phyloP scores from a whole-genome alignment of 805 yeast genomes.

The Naumovozyma baii region DNA sequence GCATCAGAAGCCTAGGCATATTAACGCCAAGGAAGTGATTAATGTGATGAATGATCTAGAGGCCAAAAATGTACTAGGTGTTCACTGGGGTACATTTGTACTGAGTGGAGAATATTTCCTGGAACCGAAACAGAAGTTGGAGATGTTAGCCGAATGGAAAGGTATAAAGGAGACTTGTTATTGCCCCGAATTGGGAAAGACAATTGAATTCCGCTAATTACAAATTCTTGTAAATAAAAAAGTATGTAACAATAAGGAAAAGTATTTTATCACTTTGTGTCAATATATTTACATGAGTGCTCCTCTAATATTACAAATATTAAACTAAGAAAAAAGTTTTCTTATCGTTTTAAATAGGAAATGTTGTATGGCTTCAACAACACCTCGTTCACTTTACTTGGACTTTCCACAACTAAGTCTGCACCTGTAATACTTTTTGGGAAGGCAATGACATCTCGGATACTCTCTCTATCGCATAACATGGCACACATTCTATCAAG shows the following conservation, averaged over 20 bases:
- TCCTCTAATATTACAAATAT: neutral
- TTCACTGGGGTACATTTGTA: slow-evolving; percentile 95
- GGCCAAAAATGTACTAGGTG: slow-evolving; percentile 63
- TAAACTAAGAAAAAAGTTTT: neutral
- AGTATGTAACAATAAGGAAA: no score
- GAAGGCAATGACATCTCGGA: slow-evolving; percentile 90
- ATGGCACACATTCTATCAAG: slow-evolving; percentile 90
- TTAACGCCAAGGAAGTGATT: slow-evolving; percentile 68
- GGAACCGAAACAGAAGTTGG: slow-evolving; percentile 65
- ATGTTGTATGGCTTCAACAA: slow-evolving; percentile 46
- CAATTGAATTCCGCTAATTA: slow-evolving; percentile 37
- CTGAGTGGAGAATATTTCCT: slow-evolving; percentile 78
- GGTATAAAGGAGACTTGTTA: slow-evolving; percentile 32
- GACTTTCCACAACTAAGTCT: slow-evolving; percentile 83
- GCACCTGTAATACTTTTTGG: slow-evolving; percentile 87
- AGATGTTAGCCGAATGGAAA: slow-evolving; percentile 37
- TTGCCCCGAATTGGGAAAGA: slow-evolving; percentile 71
- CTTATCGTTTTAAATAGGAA: slow-evolving; percentile 1
- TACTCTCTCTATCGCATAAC: slow-evolving; percentile 65
- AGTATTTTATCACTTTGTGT: no score
- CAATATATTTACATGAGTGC: neutral
- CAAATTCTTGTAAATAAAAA: neutral
- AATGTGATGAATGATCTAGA: slow-evolving; percentile 54
- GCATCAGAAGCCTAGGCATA: slow-evolving; percentile 89
- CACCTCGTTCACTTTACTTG: slow-evolving; percentile 48